Evolutionary conservation across 2,329 filamentous ascomycete species (phyloP).

Genomic region (Cytospora chrysosperma): DNA sequence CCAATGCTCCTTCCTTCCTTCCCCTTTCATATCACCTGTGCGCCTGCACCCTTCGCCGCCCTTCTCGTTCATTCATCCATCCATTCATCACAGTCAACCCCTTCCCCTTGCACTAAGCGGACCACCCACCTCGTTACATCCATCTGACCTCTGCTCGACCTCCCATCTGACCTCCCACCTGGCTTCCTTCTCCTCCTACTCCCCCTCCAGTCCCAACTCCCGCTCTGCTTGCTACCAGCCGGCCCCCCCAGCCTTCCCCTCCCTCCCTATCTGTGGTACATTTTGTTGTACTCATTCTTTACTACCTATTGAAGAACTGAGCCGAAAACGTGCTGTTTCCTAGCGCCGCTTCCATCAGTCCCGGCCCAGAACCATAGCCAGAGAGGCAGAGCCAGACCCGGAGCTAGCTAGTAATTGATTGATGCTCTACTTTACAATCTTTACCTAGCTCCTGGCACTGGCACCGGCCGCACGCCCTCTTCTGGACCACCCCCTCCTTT

Average conservation of each 20-base stretch:
- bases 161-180: slow-evolving; percentile 13
- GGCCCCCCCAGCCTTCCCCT: background rate
- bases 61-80: slow-evolving; percentile 3
- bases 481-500: slow-evolving; percentile 10
- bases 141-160: too few species aligned
- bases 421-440: background rate
- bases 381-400: background rate
- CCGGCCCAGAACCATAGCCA: slow-evolving; percentile 7
- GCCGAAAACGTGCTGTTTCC: slow-evolving; percentile 5
- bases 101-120: slow-evolving; percentile 20
- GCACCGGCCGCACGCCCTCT: slow-evolving; percentile 15
- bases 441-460: slow-evolving; percentile 6
- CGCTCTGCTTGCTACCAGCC: background rate
- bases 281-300: background rate
- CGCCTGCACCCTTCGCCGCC: slow-evolving; percentile 1
- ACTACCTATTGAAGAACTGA: slow-evolving; percentile 7
- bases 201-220: background rate
- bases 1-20: background rate
- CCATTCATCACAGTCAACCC: too few species aligned
- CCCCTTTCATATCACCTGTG: background rate
- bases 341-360: slow-evolving; percentile 5
- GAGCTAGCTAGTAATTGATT: slow-evolving; percentile 6
- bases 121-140: slow-evolving; percentile 12
- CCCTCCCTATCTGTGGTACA: background rate
- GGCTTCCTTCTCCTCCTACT: slow-evolving; percentile 6